Percentiles rank a stretch among this genome's conserved stretches.
Evolutionary conservation across 164 flowering plant species (phyloP).

Genomic region (Akebia trifoliata): DNA sequence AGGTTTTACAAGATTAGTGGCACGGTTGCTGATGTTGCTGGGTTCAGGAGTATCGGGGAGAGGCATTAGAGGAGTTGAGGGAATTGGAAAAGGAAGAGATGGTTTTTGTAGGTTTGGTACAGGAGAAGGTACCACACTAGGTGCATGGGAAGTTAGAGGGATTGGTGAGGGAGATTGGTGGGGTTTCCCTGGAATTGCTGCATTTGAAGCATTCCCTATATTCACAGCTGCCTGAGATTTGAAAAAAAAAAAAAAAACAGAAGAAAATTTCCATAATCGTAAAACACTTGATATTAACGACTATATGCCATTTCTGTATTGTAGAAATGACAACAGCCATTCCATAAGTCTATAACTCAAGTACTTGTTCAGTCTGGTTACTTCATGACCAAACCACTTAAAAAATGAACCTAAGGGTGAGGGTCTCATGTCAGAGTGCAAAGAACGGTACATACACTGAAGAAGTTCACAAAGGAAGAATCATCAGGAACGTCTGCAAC

Average conservation of each 20-base stretch:
- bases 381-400: no score
- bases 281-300: neutral
- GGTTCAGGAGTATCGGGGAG: constrained; percentile 43
- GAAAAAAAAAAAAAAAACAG: neutral
- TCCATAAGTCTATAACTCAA: no score
- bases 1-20: constrained; percentile 50
- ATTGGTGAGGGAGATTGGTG: constrained; percentile 16
- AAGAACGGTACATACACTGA: constrained; percentile 52
- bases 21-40: constrained; percentile 26
- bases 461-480: constrained; percentile 75
- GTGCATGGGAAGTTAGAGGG: constrained; percentile 28
- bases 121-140: constrained; percentile 26
- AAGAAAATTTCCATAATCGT: neutral
- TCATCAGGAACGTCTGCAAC: constrained; percentile 59
- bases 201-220: constrained; percentile 25
- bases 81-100: constrained; percentile 35
- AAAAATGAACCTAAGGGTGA: no score
- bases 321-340: no score
- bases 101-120: constrained; percentile 37
- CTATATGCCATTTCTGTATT: no score
- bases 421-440: no score
- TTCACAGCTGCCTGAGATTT: constrained; percentile 33
- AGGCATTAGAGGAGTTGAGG: constrained; percentile 43
- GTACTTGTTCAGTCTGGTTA: no score
- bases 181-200: constrained; percentile 7